A percentile compares a stretch with the other conserved stretches of the same genome.
Evolutionary conservation across 2,329 filamentous ascomycete species (phyloP).

Genomic region (Aspergillus floridensis): DNA sequence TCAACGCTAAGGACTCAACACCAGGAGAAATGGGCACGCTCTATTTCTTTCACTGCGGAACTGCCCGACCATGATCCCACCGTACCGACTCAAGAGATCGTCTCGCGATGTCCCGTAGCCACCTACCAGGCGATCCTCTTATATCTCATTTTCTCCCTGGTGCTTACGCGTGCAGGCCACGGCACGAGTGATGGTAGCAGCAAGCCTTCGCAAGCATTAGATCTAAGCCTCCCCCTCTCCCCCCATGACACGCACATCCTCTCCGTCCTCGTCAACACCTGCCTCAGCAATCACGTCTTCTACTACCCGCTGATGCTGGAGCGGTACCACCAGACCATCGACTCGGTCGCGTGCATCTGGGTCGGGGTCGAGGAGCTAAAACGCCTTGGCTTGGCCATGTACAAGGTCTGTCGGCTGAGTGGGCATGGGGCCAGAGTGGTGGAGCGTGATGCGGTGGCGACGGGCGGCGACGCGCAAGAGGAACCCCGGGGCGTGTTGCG

Average conservation of each 20-base stretch:
- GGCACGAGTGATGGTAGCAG: too few relatives aligned
- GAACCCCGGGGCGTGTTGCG: slow-evolving; percentile 5
- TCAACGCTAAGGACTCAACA: too few relatives aligned
- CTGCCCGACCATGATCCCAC: neutral
- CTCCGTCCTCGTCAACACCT: slow-evolving; percentile 18
- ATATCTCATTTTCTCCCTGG: slow-evolving; percentile 27
- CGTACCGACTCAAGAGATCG: neutral
- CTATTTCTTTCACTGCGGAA: neutral
- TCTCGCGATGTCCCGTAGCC: slow-evolving; percentile 25
- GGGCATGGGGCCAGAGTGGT: neutral
- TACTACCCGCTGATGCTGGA: slow-evolving; percentile 25
- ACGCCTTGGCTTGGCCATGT: slow-evolving; percentile 22
- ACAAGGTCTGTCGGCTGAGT: slow-evolving; percentile 17
- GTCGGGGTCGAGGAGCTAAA: slow-evolving; percentile 26
- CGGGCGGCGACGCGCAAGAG: too few relatives aligned
- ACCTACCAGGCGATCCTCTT: slow-evolving; percentile 30
- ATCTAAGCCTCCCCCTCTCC: slow-evolving; percentile 6
- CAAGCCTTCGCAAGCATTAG: neutral
- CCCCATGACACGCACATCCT: slow-evolving; percentile 17
- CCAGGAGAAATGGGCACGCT: neutral
- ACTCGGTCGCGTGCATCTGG: slow-evolving; percentile 21
- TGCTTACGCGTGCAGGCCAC: neutral
- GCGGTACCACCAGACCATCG: slow-evolving; percentile 12
- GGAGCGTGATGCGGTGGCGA: neutral
- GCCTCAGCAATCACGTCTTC: slow-evolving; percentile 21